Base-by-base conservation (phyloP, 805 yeast species). In the Lachancea dasiensis region DNA sequence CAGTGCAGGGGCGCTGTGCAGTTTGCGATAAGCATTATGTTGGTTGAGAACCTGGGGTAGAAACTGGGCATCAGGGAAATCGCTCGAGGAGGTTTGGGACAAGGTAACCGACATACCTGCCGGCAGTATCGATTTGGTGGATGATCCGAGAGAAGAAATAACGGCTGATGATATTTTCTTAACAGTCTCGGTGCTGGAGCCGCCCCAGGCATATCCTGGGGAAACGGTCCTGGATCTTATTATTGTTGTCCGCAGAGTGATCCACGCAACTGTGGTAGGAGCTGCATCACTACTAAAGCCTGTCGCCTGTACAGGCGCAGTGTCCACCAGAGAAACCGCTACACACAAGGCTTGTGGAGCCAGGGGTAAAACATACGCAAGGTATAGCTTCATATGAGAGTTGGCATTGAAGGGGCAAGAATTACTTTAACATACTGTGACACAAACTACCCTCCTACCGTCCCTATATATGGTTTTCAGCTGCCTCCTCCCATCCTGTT, bases 11-110 rank as follows among this genome's bases (percentile, higher is more conserved):
- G 72, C 82, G 26, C 65, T 56, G 59, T 80, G 86, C 15, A 53
- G 48, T 3, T 71, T 63, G 59, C 89, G 69, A 50, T 70, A 69
- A 23, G 56, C 45, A 61, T 83, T 83, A 65, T 82, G 90, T 41
- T 67, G 70, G 38, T 62, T 65, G 41, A 80, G 66, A 41, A 77
- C 70, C 27, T 54, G 56, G 2, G 25, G 15, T 15, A 37, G 28
- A 46, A 41, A 33, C 11, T 28, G 31, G n/a, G n/a, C n/a, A n/a
- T n/a, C n/a, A n/a, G n/a, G n/a, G n/a, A n/a, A n/a, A n/a, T n/a
- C n/a, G n/a, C n/a, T n/a, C n/a, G n/a, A n/a, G n/a, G n/a, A n/a
- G n/a, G n/a, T n/a, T n/a, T n/a, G n/a, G n/a, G n/a, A n/a, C n/a
- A n/a, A n/a, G n/a, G n/a, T n/a, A n/a, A n/a, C n/a, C n/a, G n/a